phyloP scores from a whole-genome alignment of 208 protist species.

The Crithidia sp. region DNA sequence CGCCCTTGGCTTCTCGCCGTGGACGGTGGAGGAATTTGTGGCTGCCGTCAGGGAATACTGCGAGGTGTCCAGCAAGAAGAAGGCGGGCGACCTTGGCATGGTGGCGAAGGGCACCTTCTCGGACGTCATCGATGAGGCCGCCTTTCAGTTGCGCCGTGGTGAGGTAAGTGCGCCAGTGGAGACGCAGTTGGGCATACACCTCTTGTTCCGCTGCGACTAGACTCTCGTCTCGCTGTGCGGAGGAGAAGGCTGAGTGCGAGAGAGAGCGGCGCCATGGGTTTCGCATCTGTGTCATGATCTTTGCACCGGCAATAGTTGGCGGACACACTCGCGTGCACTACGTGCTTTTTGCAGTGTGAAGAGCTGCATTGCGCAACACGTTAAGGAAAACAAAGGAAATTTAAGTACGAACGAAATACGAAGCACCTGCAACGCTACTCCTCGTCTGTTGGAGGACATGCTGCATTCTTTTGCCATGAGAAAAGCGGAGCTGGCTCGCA shows the following conservation, averaged over 20 bases:
- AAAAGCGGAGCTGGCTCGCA: too few relatives aligned
- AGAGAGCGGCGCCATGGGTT: too few relatives aligned
- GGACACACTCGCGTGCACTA: too few relatives aligned
- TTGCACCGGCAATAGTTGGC: too few relatives aligned
- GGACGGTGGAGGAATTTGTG: slow-evolving; percentile 77
- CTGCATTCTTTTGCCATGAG: too few relatives aligned
- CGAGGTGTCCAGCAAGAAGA: slow-evolving; percentile 65
- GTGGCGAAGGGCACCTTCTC: slow-evolving; percentile 74
- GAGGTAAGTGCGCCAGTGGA: slow-evolving; percentile 81
- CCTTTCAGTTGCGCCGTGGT: slow-evolving; percentile 59
- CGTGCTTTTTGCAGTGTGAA: too few relatives aligned
- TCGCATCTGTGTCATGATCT: too few relatives aligned
- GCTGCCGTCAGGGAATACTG: slow-evolving; percentile 66
- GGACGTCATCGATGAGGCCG: slow-evolving; percentile 71
- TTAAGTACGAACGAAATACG: too few relatives aligned
- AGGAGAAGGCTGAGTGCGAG: background rate
- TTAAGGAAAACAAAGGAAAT: too few relatives aligned
- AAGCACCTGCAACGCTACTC: too few relatives aligned
- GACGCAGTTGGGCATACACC: slow-evolving; percentile 79
- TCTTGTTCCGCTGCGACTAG: slow-evolving; percentile 80
- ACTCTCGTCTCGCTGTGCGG: background rate
- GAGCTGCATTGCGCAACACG: too few relatives aligned
- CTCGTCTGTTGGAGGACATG: too few relatives aligned
- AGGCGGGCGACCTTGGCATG: slow-evolving; percentile 77
- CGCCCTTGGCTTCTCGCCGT: slow-evolving; percentile 35